Evolutionary conservation across 148 eudicot genomes (phyloP).

Genomic region (Chenopodium suecicum): DNA sequence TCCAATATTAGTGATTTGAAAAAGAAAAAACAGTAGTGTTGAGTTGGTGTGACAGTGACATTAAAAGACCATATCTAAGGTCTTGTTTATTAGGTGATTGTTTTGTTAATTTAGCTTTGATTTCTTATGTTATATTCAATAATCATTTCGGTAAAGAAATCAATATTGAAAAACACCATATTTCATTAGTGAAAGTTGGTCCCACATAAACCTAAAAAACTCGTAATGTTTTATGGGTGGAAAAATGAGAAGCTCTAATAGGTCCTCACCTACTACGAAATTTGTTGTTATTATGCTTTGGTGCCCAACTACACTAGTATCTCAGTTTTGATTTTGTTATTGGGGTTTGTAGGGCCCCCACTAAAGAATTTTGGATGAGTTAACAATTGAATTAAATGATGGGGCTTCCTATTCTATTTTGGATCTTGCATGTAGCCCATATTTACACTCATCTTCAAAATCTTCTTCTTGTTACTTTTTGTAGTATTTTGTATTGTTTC

Average conservation of each 20-base stretch:
- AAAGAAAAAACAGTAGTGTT: slow-evolving; percentile 6
- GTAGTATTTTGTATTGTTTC: not conserved
- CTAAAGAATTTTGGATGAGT: no score
- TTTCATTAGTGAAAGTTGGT: not conserved
- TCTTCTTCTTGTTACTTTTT: not conserved
- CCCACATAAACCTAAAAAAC: not conserved
- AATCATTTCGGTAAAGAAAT: not conserved
- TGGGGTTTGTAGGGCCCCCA: no score
- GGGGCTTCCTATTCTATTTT: no score
- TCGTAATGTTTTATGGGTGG: not conserved
- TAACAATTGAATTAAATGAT: no score
- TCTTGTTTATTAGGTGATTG: no score
- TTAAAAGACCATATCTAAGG: not conserved
- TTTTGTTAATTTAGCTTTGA: no score
- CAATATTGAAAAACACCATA: not conserved
- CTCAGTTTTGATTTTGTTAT: no score
- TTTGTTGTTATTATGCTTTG: not conserved
- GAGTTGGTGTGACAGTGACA: slow-evolving; percentile 29
- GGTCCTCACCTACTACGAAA: slow-evolving; percentile 24
- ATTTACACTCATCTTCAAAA: not conserved
- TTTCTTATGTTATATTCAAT: not conserved
- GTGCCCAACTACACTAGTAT: not conserved
- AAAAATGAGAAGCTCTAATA: slow-evolving; percentile 3
- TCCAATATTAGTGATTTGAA: not conserved
- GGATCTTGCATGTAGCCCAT: not conserved